phyloP scores from a whole-genome alignment of 75 land plant genomes.

The Selaginella moellendorffii region DNA sequence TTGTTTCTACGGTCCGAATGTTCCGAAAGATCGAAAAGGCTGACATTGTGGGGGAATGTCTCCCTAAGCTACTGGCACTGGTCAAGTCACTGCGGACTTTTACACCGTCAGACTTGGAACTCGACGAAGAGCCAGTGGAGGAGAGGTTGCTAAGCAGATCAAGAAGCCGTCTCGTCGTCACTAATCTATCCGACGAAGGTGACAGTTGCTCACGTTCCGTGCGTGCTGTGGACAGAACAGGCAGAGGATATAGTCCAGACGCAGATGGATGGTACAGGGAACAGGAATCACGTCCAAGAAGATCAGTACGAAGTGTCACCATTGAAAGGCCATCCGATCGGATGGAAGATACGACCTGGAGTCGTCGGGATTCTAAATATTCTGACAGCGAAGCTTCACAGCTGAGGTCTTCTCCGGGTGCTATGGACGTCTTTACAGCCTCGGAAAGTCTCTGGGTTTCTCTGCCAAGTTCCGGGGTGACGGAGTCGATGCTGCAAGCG shows the following conservation, averaged over 20 bases:
- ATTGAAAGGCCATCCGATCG: not conserved
- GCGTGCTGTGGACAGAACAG: not conserved
- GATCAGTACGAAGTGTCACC: not conserved
- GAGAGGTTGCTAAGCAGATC: not conserved
- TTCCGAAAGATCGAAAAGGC: constrained; percentile 29
- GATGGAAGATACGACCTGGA: not conserved
- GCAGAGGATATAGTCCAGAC: not conserved
- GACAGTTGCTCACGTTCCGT: too few species aligned
- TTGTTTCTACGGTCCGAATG: constrained; percentile 43
- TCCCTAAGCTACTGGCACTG: constrained; percentile 27
- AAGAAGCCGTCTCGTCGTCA: not conserved
- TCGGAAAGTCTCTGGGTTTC: constrained; percentile 74
- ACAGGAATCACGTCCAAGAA: too few species aligned
- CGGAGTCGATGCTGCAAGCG: constrained; percentile 40
- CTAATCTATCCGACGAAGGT: not conserved
- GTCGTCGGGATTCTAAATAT: not conserved
- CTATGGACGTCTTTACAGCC: constrained; percentile 72
- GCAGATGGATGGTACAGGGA: not conserved
- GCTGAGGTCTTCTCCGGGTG: constrained; percentile 16
- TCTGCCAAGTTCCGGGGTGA: constrained; percentile 38
- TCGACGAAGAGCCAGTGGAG: constrained; percentile 19
- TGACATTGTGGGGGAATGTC: constrained; percentile 29
- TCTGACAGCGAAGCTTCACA: too few species aligned
- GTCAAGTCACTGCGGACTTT: constrained; percentile 32
- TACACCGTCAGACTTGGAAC: constrained; percentile 23